Conservation (phyloP, 2,329 filamentous ascomycete species). For the Aureobasidium sp. region DNA sequence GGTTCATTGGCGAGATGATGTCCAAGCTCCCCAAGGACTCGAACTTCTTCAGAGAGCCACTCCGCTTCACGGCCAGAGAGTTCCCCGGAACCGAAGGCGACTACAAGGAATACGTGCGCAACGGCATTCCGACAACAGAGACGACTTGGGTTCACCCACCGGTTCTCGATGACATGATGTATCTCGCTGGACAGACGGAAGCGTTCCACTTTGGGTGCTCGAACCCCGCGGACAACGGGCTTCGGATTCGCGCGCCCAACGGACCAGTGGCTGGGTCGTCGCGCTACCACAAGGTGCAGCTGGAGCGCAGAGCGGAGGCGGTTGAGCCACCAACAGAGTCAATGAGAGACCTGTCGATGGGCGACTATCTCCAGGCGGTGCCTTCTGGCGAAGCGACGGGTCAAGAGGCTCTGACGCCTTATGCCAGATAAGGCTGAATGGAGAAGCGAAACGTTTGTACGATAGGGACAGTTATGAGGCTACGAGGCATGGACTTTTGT, state of each 20-base stretch:
- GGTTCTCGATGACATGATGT: slow-evolving; percentile 27
- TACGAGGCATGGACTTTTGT: background rate
- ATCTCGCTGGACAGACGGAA: slow-evolving; percentile 26
- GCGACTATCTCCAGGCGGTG: background rate
- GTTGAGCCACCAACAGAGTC: background rate
- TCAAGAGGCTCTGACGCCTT: background rate
- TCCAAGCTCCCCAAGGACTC: slow-evolving; percentile 20
- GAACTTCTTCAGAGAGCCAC: slow-evolving; percentile 14
- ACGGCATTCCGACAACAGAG: slow-evolving; percentile 35
- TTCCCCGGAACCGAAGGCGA: slow-evolving; percentile 34
- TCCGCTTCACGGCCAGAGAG: slow-evolving; percentile 27
- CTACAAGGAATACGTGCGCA: slow-evolving; percentile 29
- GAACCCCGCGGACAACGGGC: slow-evolving; percentile 18
- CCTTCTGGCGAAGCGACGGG: background rate
- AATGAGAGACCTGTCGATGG: background rate
- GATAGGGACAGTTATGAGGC: background rate
- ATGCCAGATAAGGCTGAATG: background rate
- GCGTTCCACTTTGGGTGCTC: slow-evolving; percentile 24
- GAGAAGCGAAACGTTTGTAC: background rate
- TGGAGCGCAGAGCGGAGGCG: background rate
- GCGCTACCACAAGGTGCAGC: slow-evolving; percentile 5
- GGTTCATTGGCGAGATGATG: slow-evolving; percentile 25
- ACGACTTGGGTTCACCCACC: slow-evolving; percentile 40
- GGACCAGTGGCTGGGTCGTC: slow-evolving; percentile 19
- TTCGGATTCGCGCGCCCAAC: slow-evolving; percentile 17